A percentile compares a stretch with the other conserved stretches of the same genome.
phyloP scores from a whole-genome alignment of 1,284 basidiomycete genomes.

The Ceratobasidium sp. region DNA sequence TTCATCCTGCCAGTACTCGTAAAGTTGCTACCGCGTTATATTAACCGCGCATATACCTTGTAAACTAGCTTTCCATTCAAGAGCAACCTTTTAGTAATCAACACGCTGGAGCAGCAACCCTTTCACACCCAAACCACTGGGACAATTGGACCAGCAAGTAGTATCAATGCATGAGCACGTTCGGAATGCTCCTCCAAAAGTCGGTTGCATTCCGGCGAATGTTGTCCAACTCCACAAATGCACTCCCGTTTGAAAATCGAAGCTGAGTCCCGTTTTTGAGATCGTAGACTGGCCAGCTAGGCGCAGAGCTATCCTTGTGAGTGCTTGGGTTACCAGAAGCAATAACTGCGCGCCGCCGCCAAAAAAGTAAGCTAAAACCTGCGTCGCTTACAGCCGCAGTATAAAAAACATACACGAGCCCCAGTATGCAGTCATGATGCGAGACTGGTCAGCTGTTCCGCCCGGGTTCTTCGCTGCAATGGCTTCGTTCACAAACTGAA shows the following conservation, averaged over 20 bases:
- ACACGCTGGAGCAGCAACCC: too few species aligned
- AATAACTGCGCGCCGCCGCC: slow-evolving; percentile 14
- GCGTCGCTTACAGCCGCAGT: too few species aligned
- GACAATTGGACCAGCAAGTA: too few species aligned
- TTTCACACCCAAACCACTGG: too few species aligned
- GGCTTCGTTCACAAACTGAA: slow-evolving; percentile 16
- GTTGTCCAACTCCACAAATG: slow-evolving; percentile 20
- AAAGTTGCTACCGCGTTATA: too few species aligned
- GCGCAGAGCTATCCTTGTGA: slow-evolving; percentile 8
- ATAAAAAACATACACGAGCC: slow-evolving; percentile 21
- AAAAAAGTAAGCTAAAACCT: background rate
- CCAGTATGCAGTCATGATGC: slow-evolving; percentile 42
- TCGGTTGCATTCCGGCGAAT: slow-evolving; percentile 41
- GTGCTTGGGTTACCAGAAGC: slow-evolving; percentile 36
- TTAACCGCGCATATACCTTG: too few species aligned
- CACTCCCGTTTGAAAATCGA: slow-evolving; percentile 35
- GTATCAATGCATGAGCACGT: slow-evolving; percentile 34
- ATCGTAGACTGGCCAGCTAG: slow-evolving; percentile 14
- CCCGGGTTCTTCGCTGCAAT: slow-evolving; percentile 17
- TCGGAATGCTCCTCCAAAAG: slow-evolving; percentile 41
- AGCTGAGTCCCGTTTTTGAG: slow-evolving; percentile 24
- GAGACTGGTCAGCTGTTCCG: slow-evolving; percentile 19
- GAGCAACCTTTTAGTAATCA: too few species aligned
- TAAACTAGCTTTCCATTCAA: too few species aligned
- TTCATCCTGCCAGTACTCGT: too few species aligned